phyloP scores from a whole-genome alignment of 108 stramenopile species.

The Nitzschia palea region DNA sequence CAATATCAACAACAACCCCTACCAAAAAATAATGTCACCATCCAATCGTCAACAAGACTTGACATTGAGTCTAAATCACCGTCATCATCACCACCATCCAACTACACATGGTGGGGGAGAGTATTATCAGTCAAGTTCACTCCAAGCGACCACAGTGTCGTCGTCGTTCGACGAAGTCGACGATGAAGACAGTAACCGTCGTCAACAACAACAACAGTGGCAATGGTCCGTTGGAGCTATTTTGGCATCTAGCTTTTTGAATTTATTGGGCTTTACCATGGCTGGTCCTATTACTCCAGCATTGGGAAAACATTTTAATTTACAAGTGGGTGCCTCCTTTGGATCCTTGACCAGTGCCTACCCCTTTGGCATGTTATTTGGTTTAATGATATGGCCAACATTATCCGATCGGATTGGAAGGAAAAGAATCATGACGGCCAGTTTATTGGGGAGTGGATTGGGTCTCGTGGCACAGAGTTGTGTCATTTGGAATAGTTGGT shows the following conservation, averaged over 20 bases:
- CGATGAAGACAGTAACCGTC: background rate
- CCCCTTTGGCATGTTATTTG: constrained; percentile 79
- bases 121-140: no score
- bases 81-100: no score
- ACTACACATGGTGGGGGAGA: no score
- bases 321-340: constrained; percentile 69
- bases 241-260: constrained; percentile 61
- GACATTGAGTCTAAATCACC: no score
- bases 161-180: background rate
- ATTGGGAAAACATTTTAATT: constrained; percentile 64
- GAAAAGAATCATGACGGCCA: constrained; percentile 52
- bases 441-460: constrained; percentile 54
- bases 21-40: no score
- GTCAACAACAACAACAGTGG: background rate
- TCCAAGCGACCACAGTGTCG: background rate
- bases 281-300: constrained; percentile 72
- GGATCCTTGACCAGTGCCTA: constrained; percentile 75
- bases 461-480: constrained; percentile 62
- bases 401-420: constrained; percentile 68
- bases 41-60: no score
- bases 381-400: constrained; percentile 70
- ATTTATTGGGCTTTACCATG: constrained; percentile 84
- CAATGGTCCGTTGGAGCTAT: constrained; percentile 46
- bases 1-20: no score
- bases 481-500: constrained; percentile 39